Base-by-base conservation (phyloP, 1,284 basidiomycete genomes). In the Malassezia sympodialis region DNA sequence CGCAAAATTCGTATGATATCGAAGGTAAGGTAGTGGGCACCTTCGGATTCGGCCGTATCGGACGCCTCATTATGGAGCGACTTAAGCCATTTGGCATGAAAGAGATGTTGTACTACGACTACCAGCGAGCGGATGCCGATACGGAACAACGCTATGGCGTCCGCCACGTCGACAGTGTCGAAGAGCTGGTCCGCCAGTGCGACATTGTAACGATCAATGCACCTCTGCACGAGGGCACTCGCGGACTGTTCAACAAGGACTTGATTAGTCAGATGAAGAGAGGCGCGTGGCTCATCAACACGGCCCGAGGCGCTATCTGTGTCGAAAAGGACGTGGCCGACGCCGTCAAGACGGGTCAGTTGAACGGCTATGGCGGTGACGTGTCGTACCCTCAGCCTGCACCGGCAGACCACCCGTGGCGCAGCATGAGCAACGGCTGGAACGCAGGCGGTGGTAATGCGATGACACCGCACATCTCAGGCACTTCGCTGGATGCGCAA, bases 81-180 rank as follows among this genome's bases (percentile, higher is more conserved):
- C 79, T 96, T 51, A 72, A 82, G 56, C 86, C 88, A 2, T 96
- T 96, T 79, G 81, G 90, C 78, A 83, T 82, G 80, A 91, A 90
- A 76, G 88, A 93, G 75, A 82, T 94, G 47, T 77, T 93, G 51
- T 94, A 91, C 81, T 94, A 86, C 76, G 90, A 96, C 79, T 94
- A 94, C 77, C 80, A 82, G 23, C 78, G 84, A 57, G 82, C 93
- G 43, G 88, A n/a, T 30, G 55, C 72, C 79, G 83, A 83, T 27
- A 86, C 85, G 34, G 83, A 81, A 27, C 80, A 85, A 75, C 79
- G 81, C 24, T 81, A 93, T 60, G 81, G 81, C 1, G 87, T 83
- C 47, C 81, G 85, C 59, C 83, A 88, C 53, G 84, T 91, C 37
- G 83, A 84, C 42, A 83, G 86, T 66, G 80, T 96, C 60, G 85